These are phyloP conservation scores for Saussurea involucrata DNA, from an alignment of 129 eudicot genomes.

Conservation along the genomic window DNA sequence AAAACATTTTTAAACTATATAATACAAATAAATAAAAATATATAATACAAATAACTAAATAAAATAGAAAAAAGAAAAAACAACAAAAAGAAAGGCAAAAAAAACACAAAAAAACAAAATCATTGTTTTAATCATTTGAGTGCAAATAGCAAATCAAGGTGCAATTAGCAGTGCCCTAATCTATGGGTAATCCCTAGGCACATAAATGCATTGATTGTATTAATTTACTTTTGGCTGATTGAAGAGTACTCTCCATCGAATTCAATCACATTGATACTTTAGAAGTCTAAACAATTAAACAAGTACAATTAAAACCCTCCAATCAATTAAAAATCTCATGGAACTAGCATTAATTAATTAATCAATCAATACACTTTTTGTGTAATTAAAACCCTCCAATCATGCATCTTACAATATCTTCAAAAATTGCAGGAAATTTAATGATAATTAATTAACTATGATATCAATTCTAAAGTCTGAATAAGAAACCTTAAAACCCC, in stretches of 20 bases:
- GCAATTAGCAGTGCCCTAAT: not conserved
- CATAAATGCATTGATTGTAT: not conserved
- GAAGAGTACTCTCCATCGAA: not conserved
- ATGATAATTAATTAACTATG: not conserved
- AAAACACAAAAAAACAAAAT: too few relatives aligned
- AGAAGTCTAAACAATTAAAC: not conserved
- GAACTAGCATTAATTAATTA: not conserved
- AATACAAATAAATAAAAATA: too few relatives aligned
- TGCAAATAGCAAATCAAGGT: too few relatives aligned
- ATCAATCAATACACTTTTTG: not conserved
- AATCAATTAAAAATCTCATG: not conserved
- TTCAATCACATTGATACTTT: not conserved
- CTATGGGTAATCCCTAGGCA: not conserved
- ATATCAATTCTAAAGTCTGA: not conserved
- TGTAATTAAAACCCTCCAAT: not conserved
- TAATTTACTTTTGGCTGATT: not conserved
- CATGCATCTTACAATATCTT: not conserved
- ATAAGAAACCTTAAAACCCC: not conserved
- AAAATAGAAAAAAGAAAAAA: too few relatives aligned
- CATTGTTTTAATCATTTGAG: too few relatives aligned
- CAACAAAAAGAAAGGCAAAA: too few relatives aligned
- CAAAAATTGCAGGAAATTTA: not conserved
- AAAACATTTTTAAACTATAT: too few relatives aligned
- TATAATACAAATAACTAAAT: too few relatives aligned
- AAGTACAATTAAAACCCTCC: not conserved